phyloP scores from a whole-genome alignment of 1,284 basidiomycete genomes.

The Ustilago trichophora region DNA sequence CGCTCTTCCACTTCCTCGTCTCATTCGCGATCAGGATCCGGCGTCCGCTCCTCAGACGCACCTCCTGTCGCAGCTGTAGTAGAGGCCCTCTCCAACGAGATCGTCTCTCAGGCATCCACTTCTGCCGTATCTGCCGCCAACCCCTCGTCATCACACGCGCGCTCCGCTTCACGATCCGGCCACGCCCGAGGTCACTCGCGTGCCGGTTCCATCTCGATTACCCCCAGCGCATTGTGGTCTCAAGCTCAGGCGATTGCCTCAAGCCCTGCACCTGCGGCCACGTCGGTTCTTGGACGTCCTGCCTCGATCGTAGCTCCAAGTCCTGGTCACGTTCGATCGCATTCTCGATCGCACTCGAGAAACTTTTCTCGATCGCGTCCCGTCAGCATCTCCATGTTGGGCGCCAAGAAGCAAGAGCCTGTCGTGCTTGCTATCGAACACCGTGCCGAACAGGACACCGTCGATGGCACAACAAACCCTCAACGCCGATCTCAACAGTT shows the following conservation, averaged over 20 bases:
- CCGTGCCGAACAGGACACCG: conserved; percentile 9
- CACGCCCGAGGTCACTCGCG: conserved; percentile 56
- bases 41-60: conserved; percentile 15
- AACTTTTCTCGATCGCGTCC: conserved; percentile 28
- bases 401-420: conserved; percentile 39
- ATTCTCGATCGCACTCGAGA: conserved; percentile 37
- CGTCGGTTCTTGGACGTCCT: conserved; percentile 11
- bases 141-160: conserved; percentile 11
- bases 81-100: conserved; percentile 27
- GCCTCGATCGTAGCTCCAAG: conserved; percentile 16
- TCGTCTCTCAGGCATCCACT: conserved; percentile 32
- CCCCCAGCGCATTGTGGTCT: conserved; percentile 27
- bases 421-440: conserved; percentile 46
- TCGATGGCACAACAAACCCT: not conserved
- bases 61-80: conserved; percentile 10
- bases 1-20: conserved; percentile 28
- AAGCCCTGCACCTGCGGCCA: conserved; percentile 8
- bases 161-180: conserved; percentile 38
- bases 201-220: conserved; percentile 53
- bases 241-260: conserved; percentile 20
- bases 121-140: too few relatives aligned
- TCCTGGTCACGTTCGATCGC: conserved; percentile 20
- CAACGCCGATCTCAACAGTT: conserved; percentile 38
- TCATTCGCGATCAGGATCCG: conserved; percentile 26
- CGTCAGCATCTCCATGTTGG: conserved; percentile 39